These are phyloP conservation scores for Teratosphaeria pseudoeucalypti DNA, from an alignment of 2,329 filamentous ascomycete species.

Conservation along the genomic window DNA sequence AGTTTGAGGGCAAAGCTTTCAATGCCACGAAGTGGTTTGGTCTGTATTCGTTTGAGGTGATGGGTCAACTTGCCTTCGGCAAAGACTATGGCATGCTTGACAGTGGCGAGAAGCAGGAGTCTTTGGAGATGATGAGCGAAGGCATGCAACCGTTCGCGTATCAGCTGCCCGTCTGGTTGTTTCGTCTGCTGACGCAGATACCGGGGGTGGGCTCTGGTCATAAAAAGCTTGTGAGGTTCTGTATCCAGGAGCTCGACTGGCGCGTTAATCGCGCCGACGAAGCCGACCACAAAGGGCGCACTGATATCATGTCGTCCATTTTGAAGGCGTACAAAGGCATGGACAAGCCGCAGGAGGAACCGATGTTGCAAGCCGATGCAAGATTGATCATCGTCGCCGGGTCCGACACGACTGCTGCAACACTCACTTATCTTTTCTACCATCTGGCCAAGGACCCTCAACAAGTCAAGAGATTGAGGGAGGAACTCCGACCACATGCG, in stretches of 20 bases:
- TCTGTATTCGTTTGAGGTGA: conserved; percentile 35
- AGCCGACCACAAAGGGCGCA: conserved; percentile 8
- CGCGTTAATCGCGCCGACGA: conserved; percentile 21
- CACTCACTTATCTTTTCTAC: conserved; percentile 34
- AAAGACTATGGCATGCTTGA: conserved; percentile 14
- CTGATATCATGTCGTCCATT: conserved; percentile 25
- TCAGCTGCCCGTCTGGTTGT: conserved; percentile 26
- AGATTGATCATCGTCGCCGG: conserved; percentile 29
- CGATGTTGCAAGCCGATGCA: conserved; percentile 21
- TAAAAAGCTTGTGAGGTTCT: conserved; percentile 30
- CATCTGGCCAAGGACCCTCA: conserved; percentile 25
- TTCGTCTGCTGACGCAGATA: conserved; percentile 25
- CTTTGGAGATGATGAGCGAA: conserved; percentile 26
- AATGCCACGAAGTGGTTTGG: conserved; percentile 31
- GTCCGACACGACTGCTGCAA: conserved; percentile 35
- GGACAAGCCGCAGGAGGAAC: conserved; percentile 18
- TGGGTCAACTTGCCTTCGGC: conserved; percentile 28
- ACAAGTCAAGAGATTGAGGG: conserved; percentile 22
- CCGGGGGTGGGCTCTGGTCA: conserved; percentile 27
- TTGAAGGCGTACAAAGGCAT: conserved; percentile 22
- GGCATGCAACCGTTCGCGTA: conserved; percentile 23
- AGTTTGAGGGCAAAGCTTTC: conserved; percentile 19
- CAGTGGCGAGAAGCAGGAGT: conserved; percentile 20
- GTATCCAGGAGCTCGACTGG: conserved; percentile 24
- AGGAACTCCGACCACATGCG: conserved; percentile 23